A percentile compares a stretch with the other conserved stretches of the same genome.
Evolutionary conservation across 2,329 filamentous ascomycete species (phyloP).

Genomic region (Blastomyces parvus): DNA sequence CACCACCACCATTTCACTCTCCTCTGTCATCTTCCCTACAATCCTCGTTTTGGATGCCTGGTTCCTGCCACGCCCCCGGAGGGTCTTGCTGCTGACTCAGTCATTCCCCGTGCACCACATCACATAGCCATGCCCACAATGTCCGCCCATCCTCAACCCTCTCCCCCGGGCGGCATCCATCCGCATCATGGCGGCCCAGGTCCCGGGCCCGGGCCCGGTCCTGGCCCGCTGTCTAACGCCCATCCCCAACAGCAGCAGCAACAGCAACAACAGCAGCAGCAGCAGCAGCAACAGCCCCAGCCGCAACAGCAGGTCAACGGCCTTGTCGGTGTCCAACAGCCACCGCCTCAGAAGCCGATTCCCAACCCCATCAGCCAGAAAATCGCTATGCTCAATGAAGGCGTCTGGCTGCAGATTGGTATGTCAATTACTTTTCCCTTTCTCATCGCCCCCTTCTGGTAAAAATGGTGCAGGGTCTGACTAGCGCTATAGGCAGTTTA

Average conservation of each 20-base stretch:
- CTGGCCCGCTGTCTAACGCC: constrained; percentile 16
- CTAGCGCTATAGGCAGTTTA: constrained; percentile 56
- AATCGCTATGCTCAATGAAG: constrained; percentile 70
- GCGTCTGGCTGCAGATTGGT: constrained; percentile 84
- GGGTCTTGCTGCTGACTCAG: neutral
- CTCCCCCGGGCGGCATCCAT: constrained; percentile 65
- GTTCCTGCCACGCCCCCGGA: neutral
- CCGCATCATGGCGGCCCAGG: constrained; percentile 55
- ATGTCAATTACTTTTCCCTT: constrained; percentile 11
- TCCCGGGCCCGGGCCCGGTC: constrained; percentile 43
- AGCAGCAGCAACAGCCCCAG: constrained; percentile 40
- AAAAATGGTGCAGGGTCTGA: constrained; percentile 17
- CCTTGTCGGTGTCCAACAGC: constrained; percentile 31
- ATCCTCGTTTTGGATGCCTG: neutral
- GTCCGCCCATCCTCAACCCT: constrained; percentile 66
- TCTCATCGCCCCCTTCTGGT: constrained; percentile 8
- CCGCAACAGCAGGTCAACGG: constrained; percentile 40
- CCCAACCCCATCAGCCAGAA: constrained; percentile 61
- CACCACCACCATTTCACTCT: too few species aligned
- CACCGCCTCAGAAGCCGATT: constrained; percentile 45
- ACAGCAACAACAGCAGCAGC: constrained; percentile 13
- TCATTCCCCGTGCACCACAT: neutral
- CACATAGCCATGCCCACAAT: constrained; percentile 34
- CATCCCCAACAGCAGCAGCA: constrained; percentile 37
- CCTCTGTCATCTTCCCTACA: constrained; percentile 5